Percentiles rank a stretch among this genome's conserved stretches.
Evolutionary conservation across 2,329 filamentous ascomycete species (phyloP).

Genomic region (Hypocreales sp.): DNA sequence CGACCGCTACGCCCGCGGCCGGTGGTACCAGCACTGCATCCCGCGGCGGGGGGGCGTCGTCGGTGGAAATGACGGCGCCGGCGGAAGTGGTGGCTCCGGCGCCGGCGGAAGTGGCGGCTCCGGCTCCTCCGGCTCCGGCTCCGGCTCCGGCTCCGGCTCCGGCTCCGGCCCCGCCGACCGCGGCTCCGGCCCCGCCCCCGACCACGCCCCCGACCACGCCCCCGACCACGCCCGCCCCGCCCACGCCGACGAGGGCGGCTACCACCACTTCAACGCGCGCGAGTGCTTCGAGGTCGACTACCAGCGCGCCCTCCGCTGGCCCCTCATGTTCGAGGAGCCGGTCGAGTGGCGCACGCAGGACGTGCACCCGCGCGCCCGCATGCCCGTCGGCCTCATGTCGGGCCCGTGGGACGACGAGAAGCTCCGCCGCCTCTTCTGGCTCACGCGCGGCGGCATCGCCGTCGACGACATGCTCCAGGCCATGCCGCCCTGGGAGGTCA

Average conservation of each 20-base stretch:
- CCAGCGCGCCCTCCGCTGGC: slow-evolving; percentile 9
- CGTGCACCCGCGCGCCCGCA: slow-evolving; percentile 21
- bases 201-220: too few species aligned
- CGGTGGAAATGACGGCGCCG: too few species aligned
- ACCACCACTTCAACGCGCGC: slow-evolving; percentile 15
- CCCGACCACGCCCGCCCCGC: slow-evolving; percentile 2
- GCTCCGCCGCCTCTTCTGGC: slow-evolving; percentile 28
- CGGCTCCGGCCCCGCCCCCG: too few species aligned
- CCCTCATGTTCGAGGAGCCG: slow-evolving; percentile 7
- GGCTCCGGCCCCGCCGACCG: too few species aligned
- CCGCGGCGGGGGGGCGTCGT: slow-evolving; percentile 7
- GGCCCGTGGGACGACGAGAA: slow-evolving; percentile 25
- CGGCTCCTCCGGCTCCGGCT: too few species aligned
- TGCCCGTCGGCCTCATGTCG: slow-evolving; percentile 23
- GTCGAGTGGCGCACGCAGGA: slow-evolving; percentile 14
- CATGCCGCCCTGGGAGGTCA: slow-evolving; percentile 24
- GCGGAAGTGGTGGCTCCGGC: too few species aligned
- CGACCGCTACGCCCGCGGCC: slow-evolving; percentile 18
- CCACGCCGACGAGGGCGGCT: slow-evolving; percentile 10
- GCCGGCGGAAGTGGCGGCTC: too few species aligned
- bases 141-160: too few species aligned
- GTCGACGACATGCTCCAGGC: slow-evolving; percentile 12
- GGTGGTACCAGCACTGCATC: slow-evolving; percentile 18
- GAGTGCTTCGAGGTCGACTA: slow-evolving; percentile 22
- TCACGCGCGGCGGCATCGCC: slow-evolving; percentile 22